phyloP scores from a whole-genome alignment of 345 rosid genomes.

The Pistacia vera region DNA sequence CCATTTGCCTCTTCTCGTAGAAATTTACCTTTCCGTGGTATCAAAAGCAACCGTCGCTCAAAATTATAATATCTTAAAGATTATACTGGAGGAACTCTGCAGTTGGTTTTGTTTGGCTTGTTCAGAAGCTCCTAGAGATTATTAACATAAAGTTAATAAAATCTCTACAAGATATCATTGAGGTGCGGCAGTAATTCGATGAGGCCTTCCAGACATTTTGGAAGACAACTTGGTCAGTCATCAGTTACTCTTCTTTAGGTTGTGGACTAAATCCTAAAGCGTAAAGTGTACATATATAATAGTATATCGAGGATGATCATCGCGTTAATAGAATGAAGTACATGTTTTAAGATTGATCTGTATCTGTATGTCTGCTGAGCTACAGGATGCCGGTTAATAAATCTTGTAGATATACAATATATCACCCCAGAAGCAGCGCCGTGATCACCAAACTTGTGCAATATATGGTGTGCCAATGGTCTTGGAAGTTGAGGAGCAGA shows the following conservation, averaged over 20 bases:
- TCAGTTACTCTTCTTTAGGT: not conserved
- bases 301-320: not conserved
- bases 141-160: not conserved
- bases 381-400: not conserved
- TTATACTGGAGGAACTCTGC: conserved; percentile 4
- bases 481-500: conserved; percentile 5
- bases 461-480: not conserved
- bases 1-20: conserved; percentile 62
- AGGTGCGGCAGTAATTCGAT: not conserved
- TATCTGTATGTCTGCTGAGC: not conserved
- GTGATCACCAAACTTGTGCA: not conserved
- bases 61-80: conserved; percentile 42
- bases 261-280: conserved; percentile 17
- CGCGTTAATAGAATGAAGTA: not conserved
- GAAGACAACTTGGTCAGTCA: not conserved
- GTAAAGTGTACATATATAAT: conserved; percentile 27
- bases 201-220: conserved; percentile 16
- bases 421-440: not conserved
- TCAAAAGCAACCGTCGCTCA: conserved; percentile 59
- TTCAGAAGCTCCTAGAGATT: conserved; percentile 13
- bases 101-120: not conserved
- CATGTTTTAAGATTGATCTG: not conserved
- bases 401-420: not conserved
- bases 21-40: conserved; percentile 48
- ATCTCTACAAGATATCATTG: not conserved